These are phyloP conservation scores for Annulohypoxylon maeteangense DNA, from an alignment of 495 filamentous ascomycete genomes.

Conservation along the genomic window DNA sequence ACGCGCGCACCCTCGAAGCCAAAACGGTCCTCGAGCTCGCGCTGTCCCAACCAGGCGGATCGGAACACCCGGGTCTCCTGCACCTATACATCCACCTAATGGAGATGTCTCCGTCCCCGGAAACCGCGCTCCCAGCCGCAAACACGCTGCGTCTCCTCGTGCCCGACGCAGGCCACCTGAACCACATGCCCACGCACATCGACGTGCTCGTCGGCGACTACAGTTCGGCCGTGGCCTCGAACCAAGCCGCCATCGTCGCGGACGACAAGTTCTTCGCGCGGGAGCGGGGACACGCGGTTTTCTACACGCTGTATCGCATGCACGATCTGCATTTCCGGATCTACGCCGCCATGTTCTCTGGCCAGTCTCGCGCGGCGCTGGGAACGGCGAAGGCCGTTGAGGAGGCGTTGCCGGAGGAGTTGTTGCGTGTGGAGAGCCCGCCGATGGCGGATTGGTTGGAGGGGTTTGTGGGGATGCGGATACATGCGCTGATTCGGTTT, in stretches of 20 bases:
- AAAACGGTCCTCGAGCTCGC: constrained; percentile 65
- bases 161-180: constrained; percentile 75
- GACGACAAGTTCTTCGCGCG: constrained; percentile 68
- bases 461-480: constrained; percentile 67
- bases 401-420: constrained; percentile 66
- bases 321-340: constrained; percentile 76
- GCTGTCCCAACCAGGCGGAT: constrained; percentile 55
- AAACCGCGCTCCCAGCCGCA: constrained; percentile 64
- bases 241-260: constrained; percentile 69
- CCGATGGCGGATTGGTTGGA: constrained; percentile 81
- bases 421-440: constrained; percentile 70
- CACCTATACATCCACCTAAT: constrained; percentile 79
- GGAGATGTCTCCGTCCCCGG: constrained; percentile 75
- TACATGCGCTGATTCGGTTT: constrained; percentile 74
- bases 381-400: constrained; percentile 56
- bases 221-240: constrained; percentile 67
- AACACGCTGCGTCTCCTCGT: constrained; percentile 70
- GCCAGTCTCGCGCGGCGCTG: constrained; percentile 65
- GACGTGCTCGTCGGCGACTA: constrained; percentile 76
- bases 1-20: constrained; percentile 66
- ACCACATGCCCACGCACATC: constrained; percentile 77
- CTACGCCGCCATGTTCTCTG: constrained; percentile 78
- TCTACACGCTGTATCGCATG: constrained; percentile 74
- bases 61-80: constrained; percentile 68
- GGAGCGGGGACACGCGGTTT: constrained; percentile 60